phyloP scores from a whole-genome alignment of 2,329 filamentous ascomycete genomes.

The Aspergillus cejpii region DNA sequence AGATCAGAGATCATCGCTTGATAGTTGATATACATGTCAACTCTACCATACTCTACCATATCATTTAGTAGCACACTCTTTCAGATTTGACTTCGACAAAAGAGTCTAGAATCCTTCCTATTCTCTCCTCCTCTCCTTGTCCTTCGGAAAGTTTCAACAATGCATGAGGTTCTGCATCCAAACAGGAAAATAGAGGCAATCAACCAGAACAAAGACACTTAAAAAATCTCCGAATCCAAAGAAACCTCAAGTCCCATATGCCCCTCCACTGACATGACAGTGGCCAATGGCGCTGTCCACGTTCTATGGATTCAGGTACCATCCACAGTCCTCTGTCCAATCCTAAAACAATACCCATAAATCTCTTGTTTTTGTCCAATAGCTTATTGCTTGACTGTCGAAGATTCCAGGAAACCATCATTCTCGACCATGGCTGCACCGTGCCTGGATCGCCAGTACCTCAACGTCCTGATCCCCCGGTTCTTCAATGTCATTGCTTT shows the following conservation, averaged over 20 bases:
- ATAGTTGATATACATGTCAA: no score
- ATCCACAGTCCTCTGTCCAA: background rate
- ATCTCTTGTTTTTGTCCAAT: background rate
- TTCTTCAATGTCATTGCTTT: background rate
- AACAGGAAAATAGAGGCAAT: no score
- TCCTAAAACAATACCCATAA: background rate
- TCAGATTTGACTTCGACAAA: no score
- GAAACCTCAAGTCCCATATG: no score
- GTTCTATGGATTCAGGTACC: background rate
- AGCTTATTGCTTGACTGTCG: background rate
- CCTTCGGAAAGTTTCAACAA: no score
- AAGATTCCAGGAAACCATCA: background rate
- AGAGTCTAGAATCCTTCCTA: no score
- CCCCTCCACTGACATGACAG: background rate
- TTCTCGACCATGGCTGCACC: background rate
- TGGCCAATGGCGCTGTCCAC: background rate
- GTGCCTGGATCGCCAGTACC: background rate
- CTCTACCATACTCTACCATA: no score
- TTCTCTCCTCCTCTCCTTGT: no score
- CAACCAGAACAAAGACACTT: no score
- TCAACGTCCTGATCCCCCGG: background rate
- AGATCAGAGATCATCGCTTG: background rate
- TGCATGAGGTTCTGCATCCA: no score
- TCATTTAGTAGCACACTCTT: no score
- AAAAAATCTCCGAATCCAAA: no score